Evolutionary conservation across 2,329 filamentous ascomycete genomes (phyloP).

Genomic region (Thermothelomyces thermophilus): DNA sequence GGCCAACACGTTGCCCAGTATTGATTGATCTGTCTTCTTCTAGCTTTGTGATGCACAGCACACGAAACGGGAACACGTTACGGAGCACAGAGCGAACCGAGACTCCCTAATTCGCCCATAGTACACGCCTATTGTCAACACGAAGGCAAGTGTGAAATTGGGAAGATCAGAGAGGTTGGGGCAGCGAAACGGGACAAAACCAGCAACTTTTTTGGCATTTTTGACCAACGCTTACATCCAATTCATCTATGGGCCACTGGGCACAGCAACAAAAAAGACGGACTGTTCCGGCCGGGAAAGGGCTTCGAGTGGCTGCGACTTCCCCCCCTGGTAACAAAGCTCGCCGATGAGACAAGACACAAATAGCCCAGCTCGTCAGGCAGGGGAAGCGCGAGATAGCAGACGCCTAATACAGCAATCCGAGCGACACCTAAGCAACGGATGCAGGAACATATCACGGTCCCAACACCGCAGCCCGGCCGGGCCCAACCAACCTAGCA

Average conservation of each 20-base stretch:
- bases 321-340: no score
- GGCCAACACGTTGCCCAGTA: no score
- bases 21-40: no score
- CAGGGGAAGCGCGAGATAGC: not conserved
- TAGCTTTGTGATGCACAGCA: no score
- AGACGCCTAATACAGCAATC: not conserved
- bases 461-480: not conserved
- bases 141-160: not conserved
- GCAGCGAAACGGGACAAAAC: not conserved
- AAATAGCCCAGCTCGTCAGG: no score
- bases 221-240: slow-evolving; percentile 8
- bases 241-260: slow-evolving; percentile 1
- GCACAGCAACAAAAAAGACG: not conserved
- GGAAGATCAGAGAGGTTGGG: not conserved
- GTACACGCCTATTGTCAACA: no score
- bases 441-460: not conserved
- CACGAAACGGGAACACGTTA: no score
- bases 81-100: no score
- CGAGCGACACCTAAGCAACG: no score
- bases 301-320: no score
- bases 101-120: no score
- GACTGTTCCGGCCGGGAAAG: not conserved
- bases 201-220: slow-evolving; percentile 8
- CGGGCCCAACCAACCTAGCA: not conserved
- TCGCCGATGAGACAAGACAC: no score